Evolutionary conservation across 345 rosid genomes (phyloP), one percentile per base, ranked within the genome.

Genomic region (Rhodamnia argentea): DNA sequence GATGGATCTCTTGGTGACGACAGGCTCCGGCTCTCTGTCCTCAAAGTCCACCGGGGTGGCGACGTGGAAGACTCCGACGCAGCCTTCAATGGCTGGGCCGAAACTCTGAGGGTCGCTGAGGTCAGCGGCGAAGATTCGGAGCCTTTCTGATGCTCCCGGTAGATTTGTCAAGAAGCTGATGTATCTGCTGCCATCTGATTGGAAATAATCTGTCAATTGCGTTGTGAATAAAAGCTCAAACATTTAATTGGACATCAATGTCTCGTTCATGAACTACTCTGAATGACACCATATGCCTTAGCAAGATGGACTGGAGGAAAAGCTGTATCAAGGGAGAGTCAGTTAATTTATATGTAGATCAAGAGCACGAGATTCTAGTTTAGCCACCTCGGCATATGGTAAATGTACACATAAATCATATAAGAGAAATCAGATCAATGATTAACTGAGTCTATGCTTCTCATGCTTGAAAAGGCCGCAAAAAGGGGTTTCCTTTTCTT

Each of bases 141-240:
- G 98, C 75, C 88, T 89, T 84, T 90, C 87, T 7, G 91, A 82
- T 84, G 97, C 98, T 83, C 90, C 91, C 4, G 92, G 94, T 27
- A 93, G 92, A 78, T 82, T 91, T 53, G 89, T 94, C 70, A 91
- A 90, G 92, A 90, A 93, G 88, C 92, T 90, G 29, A 87, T 40
- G 86, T 94, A 93, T 89, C 88, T 92, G 85, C 88, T 88, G 53
- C 86, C 87, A 59, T 89, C 94, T 95, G 90, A 50, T 44, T 2
- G 14, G 47, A 57, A 51, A 23, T 15, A 47, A 64, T 60, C 16
- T 22, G 20, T 55, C 29, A 84, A 44, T 15, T 37, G 50, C n/a
- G 12, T 18, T 42, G 8, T 13, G 12, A 52, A 7, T 51, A 52
- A 8, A 40, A 40, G 11, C 75, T 62, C 40, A 62, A 29, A 27